Conservation (phyloP, 257 asterid genomes). For the Nicotiana benthamiana region DNA sequence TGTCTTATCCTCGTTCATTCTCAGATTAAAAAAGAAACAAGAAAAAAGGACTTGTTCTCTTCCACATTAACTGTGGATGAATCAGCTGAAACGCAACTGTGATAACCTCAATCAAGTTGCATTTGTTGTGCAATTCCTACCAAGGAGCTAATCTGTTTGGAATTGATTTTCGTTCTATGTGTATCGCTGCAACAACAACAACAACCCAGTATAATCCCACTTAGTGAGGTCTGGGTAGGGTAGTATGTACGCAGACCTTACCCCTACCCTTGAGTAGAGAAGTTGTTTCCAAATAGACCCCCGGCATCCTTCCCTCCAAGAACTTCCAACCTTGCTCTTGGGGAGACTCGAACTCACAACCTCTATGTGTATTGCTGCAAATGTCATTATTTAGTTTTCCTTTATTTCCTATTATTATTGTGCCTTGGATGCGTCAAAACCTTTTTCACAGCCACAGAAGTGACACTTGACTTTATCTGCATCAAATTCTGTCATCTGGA, state of each 20-base stretch:
- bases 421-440: background rate
- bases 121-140: background rate
- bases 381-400: background rate
- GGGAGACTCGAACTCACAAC: no score
- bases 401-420: background rate
- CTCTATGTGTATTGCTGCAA: no score
- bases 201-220: no score
- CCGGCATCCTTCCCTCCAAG: no score
- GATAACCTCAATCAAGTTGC: background rate
- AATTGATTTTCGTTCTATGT: background rate
- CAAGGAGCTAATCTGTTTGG: background rate
- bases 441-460: background rate
- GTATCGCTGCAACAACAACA: no score
- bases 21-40: background rate
- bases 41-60: background rate
- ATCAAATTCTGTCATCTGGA: background rate
- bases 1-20: background rate
- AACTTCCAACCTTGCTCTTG: no score
- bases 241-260: no score
- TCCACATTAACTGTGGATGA: background rate
- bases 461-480: background rate
- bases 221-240: no score
- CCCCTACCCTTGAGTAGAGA: no score
- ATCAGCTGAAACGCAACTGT: background rate
- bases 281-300: no score